phyloP scores from a whole-genome alignment of 306 rosid species.

The Lathyrus aphaca region DNA sequence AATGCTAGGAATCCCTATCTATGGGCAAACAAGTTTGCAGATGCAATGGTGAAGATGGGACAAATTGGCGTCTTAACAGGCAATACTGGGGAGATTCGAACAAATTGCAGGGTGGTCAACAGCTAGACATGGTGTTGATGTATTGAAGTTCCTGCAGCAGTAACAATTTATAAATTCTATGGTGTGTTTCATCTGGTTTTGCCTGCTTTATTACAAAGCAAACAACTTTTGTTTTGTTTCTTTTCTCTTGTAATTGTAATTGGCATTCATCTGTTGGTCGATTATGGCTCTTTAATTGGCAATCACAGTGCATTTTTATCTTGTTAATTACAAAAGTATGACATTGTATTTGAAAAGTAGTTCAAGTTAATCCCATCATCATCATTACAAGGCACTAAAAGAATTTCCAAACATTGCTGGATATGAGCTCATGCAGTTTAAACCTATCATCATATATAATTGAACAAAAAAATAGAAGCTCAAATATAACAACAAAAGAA shows the following conservation, averaged over 20 bases:
- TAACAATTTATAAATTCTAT: constrained; percentile 15
- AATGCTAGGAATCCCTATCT: constrained; percentile 48
- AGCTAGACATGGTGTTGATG: constrained; percentile 16
- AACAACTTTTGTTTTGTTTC: constrained; percentile 19
- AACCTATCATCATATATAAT: neutral
- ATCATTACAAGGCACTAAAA: too few species aligned
- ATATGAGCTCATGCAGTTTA: neutral
- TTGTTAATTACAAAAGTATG: too few species aligned
- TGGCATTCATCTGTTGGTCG: constrained; percentile 15
- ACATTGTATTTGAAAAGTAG: too few species aligned
- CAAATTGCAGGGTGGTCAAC: constrained; percentile 57
- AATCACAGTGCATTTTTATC: too few species aligned
- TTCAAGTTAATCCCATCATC: too few species aligned
- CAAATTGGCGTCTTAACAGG: constrained; percentile 58
- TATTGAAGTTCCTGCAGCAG: constrained; percentile 20
- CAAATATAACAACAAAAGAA: constrained; percentile 15
- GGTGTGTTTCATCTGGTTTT: constrained; percentile 31
- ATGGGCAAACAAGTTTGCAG: constrained; percentile 58
- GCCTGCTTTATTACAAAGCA: constrained; percentile 24
- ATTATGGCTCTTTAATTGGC: neutral
- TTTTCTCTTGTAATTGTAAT: neutral
- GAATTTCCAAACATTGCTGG: neutral
- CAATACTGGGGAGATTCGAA: constrained; percentile 60
- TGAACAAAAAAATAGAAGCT: constrained; percentile 9
- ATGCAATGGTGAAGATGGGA: constrained; percentile 79